A percentile compares a stretch with the other conserved stretches of the same genome.
Evolutionary conservation across 2,329 filamentous ascomycete genomes (phyloP).

Genomic region (Volutella citrinella): DNA sequence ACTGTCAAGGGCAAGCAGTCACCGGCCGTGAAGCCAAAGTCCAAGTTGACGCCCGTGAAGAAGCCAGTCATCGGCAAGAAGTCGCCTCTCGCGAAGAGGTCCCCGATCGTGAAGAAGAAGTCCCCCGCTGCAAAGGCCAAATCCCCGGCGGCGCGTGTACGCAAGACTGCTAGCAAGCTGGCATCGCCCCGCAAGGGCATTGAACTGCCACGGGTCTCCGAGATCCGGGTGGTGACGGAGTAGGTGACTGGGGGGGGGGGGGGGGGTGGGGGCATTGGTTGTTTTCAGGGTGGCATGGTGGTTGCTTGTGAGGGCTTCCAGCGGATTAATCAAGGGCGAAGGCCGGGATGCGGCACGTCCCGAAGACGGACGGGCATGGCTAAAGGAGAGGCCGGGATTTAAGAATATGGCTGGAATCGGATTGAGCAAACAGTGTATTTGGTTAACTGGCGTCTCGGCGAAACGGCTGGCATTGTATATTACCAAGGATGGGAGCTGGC

Average conservation of each 20-base stretch:
- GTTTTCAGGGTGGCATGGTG: background rate
- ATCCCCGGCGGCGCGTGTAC: constrained; percentile 3
- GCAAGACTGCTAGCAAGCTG: constrained; percentile 7
- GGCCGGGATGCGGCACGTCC: no score
- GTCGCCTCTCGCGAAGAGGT: constrained; percentile 11
- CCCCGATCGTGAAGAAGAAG: constrained; percentile 6
- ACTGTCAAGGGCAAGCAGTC: constrained; percentile 13
- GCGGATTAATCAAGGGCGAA: no score
- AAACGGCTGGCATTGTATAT: constrained; percentile 17
- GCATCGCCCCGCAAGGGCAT: constrained; percentile 19
- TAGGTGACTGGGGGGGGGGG: constrained; percentile 8
- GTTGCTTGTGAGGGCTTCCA: constrained; percentile 3
- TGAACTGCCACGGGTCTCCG: constrained; percentile 15
- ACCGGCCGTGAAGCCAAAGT: constrained; percentile 11
- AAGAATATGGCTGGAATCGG: no score
- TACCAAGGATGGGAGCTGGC: constrained; percentile 9
- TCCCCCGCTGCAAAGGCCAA: constrained; percentile 12
- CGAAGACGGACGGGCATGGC: no score
- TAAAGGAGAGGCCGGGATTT: background rate
- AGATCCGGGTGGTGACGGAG: constrained; percentile 20
- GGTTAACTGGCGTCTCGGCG: constrained; percentile 13
- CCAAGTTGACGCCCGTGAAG: constrained; percentile 13
- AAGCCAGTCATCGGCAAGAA: constrained; percentile 8
- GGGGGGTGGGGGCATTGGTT: constrained; percentile 5
- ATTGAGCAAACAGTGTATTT: no score